Conservation (phyloP, 192 early-diverging fungal genomes). For the Diversispora eburnea region DNA sequence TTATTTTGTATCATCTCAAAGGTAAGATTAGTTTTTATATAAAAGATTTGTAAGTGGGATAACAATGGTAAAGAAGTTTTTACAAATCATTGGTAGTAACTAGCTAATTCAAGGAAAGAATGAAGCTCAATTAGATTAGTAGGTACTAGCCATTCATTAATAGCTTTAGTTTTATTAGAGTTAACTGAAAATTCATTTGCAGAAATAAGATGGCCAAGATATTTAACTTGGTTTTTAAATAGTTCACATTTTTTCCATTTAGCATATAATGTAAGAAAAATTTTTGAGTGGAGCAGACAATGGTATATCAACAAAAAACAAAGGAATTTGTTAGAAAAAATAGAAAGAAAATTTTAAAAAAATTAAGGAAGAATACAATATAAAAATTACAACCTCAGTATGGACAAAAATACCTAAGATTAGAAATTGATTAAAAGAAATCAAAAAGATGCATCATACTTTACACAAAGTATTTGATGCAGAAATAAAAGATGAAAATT, state of each 20-base stretch:
- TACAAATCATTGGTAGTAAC: slow-evolving; percentile 35
- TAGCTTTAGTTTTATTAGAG: slow-evolving; percentile 29
- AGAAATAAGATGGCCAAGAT: slow-evolving; percentile 33
- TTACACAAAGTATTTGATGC: too few relatives aligned
- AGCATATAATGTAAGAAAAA: slow-evolving; percentile 21
- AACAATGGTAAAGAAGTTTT: slow-evolving; percentile 22
- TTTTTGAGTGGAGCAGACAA: too few relatives aligned
- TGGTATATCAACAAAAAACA: too few relatives aligned
- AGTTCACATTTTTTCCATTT: slow-evolving; percentile 29
- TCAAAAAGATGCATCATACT: too few relatives aligned
- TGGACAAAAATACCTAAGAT: too few relatives aligned
- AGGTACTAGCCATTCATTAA: slow-evolving; percentile 28
- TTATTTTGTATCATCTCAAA: slow-evolving; percentile 14
- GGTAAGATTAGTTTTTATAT: slow-evolving; percentile 29
- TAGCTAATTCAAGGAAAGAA: slow-evolving; percentile 33
- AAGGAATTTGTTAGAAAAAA: too few relatives aligned
- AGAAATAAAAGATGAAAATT: too few relatives aligned
- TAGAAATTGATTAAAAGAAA: too few relatives aligned
- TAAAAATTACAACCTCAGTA: too few relatives aligned
- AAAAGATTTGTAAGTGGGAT: slow-evolving; percentile 27
- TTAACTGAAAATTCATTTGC: slow-evolving; percentile 28
- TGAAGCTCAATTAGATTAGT: slow-evolving; percentile 22
- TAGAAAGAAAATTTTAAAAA: too few relatives aligned
- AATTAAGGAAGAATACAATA: too few relatives aligned
- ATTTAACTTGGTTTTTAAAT: slow-evolving; percentile 19